These are phyloP conservation scores for Polyplosphaeria fusca DNA, from an alignment of 495 filamentous ascomycete species.

Conservation along the genomic window DNA sequence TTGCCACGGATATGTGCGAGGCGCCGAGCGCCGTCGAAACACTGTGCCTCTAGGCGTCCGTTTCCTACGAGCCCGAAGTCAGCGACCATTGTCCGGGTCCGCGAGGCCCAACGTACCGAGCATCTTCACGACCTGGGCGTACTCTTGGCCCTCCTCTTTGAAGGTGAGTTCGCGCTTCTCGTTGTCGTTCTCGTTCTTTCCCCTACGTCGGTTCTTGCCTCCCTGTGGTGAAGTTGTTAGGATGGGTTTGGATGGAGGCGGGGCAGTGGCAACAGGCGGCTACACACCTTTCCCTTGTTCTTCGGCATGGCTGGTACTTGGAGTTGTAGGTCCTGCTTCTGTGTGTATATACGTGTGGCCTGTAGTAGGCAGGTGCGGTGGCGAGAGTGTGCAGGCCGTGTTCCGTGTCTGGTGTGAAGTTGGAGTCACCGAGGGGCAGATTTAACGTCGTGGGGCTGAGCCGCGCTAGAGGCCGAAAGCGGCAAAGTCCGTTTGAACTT, in stretches of 20 bases:
- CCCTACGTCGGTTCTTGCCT: slow-evolving; percentile 96
- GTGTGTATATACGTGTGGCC: neutral
- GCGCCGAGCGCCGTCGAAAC: slow-evolving; percentile 91
- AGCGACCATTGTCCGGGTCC: no score
- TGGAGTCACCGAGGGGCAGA: slow-evolving; percentile 9
- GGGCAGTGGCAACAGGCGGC: slow-evolving; percentile 24
- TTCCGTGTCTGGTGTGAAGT: neutral
- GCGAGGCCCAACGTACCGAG: no score
- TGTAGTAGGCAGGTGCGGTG: neutral
- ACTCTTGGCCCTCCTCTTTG: slow-evolving; percentile 98
- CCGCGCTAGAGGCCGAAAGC: neutral
- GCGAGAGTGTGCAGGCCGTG: neutral
- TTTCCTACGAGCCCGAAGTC: slow-evolving; percentile 99
- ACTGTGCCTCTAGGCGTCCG: slow-evolving; percentile 91
- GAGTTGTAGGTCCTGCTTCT: neutral
- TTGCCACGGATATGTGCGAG: slow-evolving; percentile 89
- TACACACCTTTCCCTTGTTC: slow-evolving; percentile 94
- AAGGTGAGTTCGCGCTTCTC: slow-evolving; percentile 98
- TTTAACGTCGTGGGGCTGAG: no score
- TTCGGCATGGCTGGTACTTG: slow-evolving; percentile 71
- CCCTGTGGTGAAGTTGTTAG: slow-evolving; percentile 57
- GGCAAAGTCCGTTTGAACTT: neutral
- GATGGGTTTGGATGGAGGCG: slow-evolving; percentile 7
- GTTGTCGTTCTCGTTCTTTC: slow-evolving; percentile 99
- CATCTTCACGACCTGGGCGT: no score